These are phyloP conservation scores for Exophiala mesophila DNA, from an alignment of 2,329 filamentous ascomycete species.

Conservation along the genomic window DNA sequence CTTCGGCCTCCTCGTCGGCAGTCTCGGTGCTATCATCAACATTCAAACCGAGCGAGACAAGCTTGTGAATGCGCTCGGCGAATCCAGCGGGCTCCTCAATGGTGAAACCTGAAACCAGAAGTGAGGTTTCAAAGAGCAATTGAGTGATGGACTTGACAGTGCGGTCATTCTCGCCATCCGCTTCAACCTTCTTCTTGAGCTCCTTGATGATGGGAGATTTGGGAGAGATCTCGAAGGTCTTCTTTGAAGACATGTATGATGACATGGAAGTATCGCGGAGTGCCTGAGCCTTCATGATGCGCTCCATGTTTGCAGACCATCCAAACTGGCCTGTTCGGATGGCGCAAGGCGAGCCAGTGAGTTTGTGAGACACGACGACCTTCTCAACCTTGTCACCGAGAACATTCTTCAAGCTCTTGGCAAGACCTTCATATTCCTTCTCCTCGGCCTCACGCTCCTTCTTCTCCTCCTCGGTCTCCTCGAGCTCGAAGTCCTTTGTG, in stretches of 20 bases:
- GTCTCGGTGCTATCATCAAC: slow-evolving; percentile 89
- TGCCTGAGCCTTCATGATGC: slow-evolving; percentile 99
- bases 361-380: slow-evolving; percentile 98
- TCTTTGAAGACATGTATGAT: slow-evolving; percentile 99
- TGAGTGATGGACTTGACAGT: slow-evolving; percentile 99
- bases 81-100: slow-evolving; percentile 98
- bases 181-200: slow-evolving; percentile 98
- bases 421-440: slow-evolving; percentile 93
- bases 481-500: slow-evolving; percentile 99
- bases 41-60: slow-evolving; percentile 95
- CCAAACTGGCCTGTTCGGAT: slow-evolving; percentile 99
- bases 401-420: slow-evolving; percentile 98
- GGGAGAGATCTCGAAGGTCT: slow-evolving; percentile 99
- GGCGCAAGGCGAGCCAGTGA: slow-evolving; percentile 87
- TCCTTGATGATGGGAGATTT: slow-evolving; percentile 97
- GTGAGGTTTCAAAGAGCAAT: slow-evolving; percentile 97
- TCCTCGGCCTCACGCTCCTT: slow-evolving; percentile 87
- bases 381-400: slow-evolving; percentile 99
- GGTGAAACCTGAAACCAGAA: slow-evolving; percentile 98
- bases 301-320: slow-evolving; percentile 99
- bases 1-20: slow-evolving; percentile 52
- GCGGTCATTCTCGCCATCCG: slow-evolving; percentile 95
- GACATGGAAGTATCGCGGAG: slow-evolving; percentile 99
- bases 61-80: slow-evolving; percentile 99
- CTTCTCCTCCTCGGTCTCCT: slow-evolving; percentile 99